These are phyloP conservation scores for Lachancea thermotolerans DNA, from an alignment of 805 yeast genomes.

Conservation along the genomic window DNA sequence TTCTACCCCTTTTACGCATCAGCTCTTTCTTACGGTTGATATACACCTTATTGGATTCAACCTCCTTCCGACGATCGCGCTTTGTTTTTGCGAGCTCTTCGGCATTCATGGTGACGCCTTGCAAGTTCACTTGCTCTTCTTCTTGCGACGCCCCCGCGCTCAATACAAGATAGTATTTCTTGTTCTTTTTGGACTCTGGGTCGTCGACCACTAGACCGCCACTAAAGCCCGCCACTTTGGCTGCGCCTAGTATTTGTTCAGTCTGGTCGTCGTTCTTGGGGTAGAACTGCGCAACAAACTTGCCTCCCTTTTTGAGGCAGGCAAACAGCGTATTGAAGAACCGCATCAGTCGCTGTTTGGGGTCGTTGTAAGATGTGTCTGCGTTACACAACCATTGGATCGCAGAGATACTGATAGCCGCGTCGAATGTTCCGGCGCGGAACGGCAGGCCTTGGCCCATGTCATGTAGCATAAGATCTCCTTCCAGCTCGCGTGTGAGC, in stretches of 20 bases:
- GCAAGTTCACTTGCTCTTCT: constrained; percentile 67
- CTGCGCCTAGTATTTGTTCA: constrained; percentile 69
- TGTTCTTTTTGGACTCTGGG: constrained; percentile 86
- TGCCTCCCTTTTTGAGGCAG: constrained; percentile 85
- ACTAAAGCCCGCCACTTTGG: constrained; percentile 90
- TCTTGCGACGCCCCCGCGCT: constrained; percentile 64
- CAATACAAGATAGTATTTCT: constrained; percentile 82
- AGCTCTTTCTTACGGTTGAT: constrained; percentile 88
- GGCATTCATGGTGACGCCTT: constrained; percentile 76
- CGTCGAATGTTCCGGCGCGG: constrained; percentile 93
- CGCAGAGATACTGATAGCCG: constrained; percentile 90
- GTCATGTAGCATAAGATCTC: constrained; percentile 86
- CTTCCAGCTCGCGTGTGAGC: constrained; percentile 84
- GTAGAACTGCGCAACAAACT: constrained; percentile 94
- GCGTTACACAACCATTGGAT: constrained; percentile 99
- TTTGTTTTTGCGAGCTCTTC: constrained; percentile 40
- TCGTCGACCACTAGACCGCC: constrained; percentile 94
- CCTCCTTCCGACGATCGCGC: constrained; percentile 34
- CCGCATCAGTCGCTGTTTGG: constrained; percentile 67
- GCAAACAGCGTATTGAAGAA: constrained; percentile 89
- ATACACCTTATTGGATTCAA: constrained; percentile 73
- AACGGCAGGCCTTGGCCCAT: constrained; percentile 94
- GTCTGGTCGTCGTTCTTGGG: constrained; percentile 86
- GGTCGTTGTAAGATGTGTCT: constrained; percentile 74
- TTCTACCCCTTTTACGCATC: constrained; percentile 84